phyloP scores from a whole-genome alignment of 345 rosid genomes.

The Rhodamnia rubescens region DNA sequence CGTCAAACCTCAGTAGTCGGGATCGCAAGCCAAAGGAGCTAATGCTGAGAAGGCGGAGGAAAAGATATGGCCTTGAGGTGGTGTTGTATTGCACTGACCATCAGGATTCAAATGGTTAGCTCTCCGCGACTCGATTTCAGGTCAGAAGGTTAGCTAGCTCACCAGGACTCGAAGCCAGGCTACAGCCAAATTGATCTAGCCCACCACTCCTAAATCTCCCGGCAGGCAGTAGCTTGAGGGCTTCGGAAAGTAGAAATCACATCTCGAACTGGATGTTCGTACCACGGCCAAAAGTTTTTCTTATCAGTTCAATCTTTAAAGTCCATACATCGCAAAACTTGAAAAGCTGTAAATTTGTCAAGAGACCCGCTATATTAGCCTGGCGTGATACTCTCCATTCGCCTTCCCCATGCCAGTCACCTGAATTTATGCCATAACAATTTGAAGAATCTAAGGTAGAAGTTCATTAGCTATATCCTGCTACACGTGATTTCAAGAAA shows the following conservation, averaged over 20 bases:
- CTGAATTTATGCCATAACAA: not conserved
- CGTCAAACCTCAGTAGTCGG: not conserved
- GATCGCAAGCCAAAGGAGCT: not conserved
- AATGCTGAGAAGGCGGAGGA: rapidly evolving
- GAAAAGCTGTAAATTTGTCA: too few species aligned
- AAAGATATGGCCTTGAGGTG: rapidly evolving
- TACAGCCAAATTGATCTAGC: not conserved
- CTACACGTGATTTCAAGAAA: not conserved
- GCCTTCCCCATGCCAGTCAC: not conserved
- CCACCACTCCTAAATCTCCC: not conserved
- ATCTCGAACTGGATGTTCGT: not conserved
- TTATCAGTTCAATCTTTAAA: not conserved
- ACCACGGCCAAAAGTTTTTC: not conserved
- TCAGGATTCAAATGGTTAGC: not conserved
- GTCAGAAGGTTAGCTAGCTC: not conserved
- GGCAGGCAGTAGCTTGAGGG: not conserved
- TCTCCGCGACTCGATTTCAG: not conserved
- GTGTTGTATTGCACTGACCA: not conserved
- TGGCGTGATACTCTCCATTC: not conserved
- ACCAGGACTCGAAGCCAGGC: rapidly evolving
- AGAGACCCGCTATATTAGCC: not conserved
- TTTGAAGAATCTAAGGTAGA: not conserved
- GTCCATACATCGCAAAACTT: not conserved
- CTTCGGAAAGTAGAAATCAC: not conserved
- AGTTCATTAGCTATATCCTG: not conserved